Conservation (phyloP, 371 early-diverging fungal genomes). For the Paraphysoderma sedebokerense region DNA sequence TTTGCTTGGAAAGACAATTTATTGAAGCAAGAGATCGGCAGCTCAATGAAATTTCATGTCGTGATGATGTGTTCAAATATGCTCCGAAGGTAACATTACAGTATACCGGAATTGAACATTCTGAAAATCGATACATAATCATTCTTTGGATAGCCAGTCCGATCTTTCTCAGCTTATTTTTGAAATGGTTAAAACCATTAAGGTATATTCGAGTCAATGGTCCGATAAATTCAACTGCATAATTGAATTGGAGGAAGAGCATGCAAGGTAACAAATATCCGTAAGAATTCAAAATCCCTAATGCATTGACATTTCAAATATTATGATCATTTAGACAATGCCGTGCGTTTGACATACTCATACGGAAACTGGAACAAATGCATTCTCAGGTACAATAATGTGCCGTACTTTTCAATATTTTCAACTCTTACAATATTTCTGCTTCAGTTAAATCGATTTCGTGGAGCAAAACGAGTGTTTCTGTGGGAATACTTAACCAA, state of each 20-base stretch:
- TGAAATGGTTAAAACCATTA: not conserved
- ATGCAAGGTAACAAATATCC: too few relatives aligned
- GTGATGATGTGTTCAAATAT: not conserved
- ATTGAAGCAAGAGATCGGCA: not conserved
- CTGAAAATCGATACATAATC: not conserved
- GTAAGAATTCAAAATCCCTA: too few relatives aligned
- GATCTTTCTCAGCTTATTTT: not conserved
- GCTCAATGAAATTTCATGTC: not conserved
- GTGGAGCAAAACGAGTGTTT: not conserved
- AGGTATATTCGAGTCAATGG: not conserved
- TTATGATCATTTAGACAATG: too few relatives aligned
- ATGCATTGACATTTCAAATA: too few relatives aligned
- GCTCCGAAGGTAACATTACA: not conserved
- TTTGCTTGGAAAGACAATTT: not conserved
- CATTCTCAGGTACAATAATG: not conserved
- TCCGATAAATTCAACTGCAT: not conserved
- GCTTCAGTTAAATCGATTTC: too few relatives aligned
- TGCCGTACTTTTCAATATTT: too few relatives aligned
- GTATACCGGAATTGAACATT: not conserved
- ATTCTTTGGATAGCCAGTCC: not conserved
- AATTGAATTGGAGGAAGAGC: not conserved
- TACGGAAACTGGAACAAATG: not conserved
- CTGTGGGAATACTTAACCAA: conserved; percentile 1
- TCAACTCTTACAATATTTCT: too few relatives aligned
- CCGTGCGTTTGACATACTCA: not conserved